These are phyloP conservation scores for Marchantia paleacea DNA, from an alignment of 225 moss, liverwort and hornwort species.

Conservation along the genomic window DNA sequence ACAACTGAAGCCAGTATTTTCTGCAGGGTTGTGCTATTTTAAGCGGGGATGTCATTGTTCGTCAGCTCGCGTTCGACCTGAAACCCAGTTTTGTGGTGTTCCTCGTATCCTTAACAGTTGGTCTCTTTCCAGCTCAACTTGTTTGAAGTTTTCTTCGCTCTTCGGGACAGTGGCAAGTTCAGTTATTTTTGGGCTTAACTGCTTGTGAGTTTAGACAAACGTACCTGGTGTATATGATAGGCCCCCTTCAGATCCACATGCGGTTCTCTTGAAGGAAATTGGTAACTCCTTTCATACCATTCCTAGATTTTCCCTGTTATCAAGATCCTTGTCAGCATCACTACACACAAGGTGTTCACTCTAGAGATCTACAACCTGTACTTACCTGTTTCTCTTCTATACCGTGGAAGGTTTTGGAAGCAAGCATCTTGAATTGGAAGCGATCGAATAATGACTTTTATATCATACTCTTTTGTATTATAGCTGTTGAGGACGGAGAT, in stretches of 20 bases:
- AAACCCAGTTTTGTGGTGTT: slow-evolving; percentile 93
- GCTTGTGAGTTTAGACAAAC: slow-evolving; percentile 69
- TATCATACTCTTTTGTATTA: not conserved
- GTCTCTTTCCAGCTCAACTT: not conserved
- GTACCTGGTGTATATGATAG: slow-evolving; percentile 95
- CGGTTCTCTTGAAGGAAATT: slow-evolving; percentile 80
- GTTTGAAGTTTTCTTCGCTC: not conserved
- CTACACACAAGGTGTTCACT: too few species aligned
- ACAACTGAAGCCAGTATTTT: slow-evolving; percentile 7
- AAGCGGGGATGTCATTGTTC: slow-evolving; percentile 85
- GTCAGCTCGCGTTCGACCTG: slow-evolving; percentile 69
- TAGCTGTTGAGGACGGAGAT: slow-evolving; percentile 73
- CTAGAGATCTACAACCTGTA: too few species aligned
- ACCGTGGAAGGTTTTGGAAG: not conserved
- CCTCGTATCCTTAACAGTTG: slow-evolving; percentile 66
- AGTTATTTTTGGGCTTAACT: not conserved
- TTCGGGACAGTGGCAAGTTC: not conserved
- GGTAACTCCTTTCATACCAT: slow-evolving; percentile 26
- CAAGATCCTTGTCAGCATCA: too few species aligned
- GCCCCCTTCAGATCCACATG: slow-evolving; percentile 73
- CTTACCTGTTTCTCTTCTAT: not conserved
- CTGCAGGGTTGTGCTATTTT: slow-evolving; percentile 82
- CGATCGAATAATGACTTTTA: too few species aligned
- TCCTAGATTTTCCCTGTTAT: too few species aligned
- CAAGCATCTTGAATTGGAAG: not conserved